Evolutionary conservation across 78 protist species (phyloP), one percentile per base, ranked within the genome.

Genomic region (Dictyostelium capitatum): DNA sequence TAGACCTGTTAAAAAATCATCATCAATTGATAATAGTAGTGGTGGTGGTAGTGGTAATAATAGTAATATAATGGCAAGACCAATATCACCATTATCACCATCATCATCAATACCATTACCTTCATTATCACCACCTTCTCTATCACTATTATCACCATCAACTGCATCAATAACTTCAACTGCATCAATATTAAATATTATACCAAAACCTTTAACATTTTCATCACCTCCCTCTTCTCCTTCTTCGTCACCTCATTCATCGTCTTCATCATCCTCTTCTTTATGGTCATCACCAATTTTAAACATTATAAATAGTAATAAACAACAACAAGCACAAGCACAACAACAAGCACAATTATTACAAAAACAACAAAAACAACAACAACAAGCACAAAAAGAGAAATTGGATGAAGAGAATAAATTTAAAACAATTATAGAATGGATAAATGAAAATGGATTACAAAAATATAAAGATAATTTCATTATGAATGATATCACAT

Each of bases 401-500:
- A 37, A 37, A 37, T 2, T 37, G 2, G 43, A 37, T 37, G 43
- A 37, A 37, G 43, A 37, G 2, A 51, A 46, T 50, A 75, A 48
- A 23, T 56, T 46, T 25, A 65, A 46, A 72, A 56, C 25, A 28
- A 32, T 84, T 15, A 62, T 84, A 8, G 77, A 84, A 84, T 84
- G 91, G 91, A 43, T 84, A 46, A 25, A 23, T 6, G 30, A 59
- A 15, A 37, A 53, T 51, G 78, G 78, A n/a, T 47, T 84, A 48
- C 19, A n/a, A 43, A 84, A 84, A 47, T 89, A 89, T 72, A 46
- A 73, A 57, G 37, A 41, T 28, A 53, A 89, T 48, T 89, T 89
- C 73, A 59, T 89, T 7, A 25, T 20, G 37, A 80, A 89, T 72
- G 94, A 53, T 30, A 89, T 89, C 8, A 73, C 80, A 11, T 15